These are phyloP conservation scores for Pythium folliculosum DNA, from an alignment of 352 stramenopile genomes.

Conservation along the genomic window DNA sequence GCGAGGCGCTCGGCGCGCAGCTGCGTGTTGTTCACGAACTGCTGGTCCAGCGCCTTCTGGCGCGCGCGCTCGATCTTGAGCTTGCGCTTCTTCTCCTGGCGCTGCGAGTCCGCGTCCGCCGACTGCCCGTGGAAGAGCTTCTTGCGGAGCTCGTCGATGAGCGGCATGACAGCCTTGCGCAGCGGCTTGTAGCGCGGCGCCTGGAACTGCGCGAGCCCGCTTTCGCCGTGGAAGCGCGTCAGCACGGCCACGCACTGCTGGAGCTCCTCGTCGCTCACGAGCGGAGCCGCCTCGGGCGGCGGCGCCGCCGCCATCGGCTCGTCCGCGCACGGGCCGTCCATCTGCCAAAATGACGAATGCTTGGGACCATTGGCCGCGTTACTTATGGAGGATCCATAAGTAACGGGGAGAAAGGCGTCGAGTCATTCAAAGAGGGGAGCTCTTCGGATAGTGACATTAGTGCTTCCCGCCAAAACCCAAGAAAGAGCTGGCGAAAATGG, in stretches of 20 bases:
- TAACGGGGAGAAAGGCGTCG: conserved; percentile 2
- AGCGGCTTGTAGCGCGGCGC: conserved; percentile 59
- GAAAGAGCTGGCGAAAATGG: conserved; percentile 37
- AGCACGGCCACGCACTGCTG: conserved; percentile 57
- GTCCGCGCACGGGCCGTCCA: neutral
- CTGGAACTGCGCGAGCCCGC: conserved; percentile 53
- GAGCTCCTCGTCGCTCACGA: conserved; percentile 58
- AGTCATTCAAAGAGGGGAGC: conserved; percentile 9
- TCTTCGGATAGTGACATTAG: conserved; percentile 13
- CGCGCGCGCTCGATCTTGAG: conserved; percentile 67
- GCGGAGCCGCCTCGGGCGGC: conserved; percentile 4
- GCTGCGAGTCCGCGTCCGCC: conserved; percentile 38
- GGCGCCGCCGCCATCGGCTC: conserved; percentile 9
- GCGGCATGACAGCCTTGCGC: conserved; percentile 58
- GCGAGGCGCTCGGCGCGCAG: conserved; percentile 66
- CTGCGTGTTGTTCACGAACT: conserved; percentile 83
- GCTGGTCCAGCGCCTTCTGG: conserved; percentile 69
- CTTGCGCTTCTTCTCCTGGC: conserved; percentile 67
- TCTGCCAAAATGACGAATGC: conserved; percentile 8
- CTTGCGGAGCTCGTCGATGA: conserved; percentile 59
- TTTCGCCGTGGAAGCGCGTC: conserved; percentile 48
- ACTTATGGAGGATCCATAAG: conserved; percentile 16
- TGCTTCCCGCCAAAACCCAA: conserved; percentile 32
- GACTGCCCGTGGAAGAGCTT: conserved; percentile 68
- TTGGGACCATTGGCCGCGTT: neutral